These are phyloP conservation scores for Diplodia sapinea DNA, from an alignment of 2,329 filamentous ascomycete species.

Conservation along the genomic window DNA sequence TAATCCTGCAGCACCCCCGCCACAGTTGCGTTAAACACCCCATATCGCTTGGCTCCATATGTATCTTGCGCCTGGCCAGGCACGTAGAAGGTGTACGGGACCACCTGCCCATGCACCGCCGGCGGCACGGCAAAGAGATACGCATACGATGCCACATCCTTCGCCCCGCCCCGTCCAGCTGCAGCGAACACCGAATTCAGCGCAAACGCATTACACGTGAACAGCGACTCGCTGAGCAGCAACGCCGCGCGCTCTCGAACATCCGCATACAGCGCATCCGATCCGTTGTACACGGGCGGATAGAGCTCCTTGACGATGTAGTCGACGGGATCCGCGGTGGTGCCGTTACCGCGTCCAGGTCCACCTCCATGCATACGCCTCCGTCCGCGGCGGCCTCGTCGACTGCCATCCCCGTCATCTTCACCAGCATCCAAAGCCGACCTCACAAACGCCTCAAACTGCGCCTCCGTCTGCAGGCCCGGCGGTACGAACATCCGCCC, in stretches of 20 bases:
- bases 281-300: constrained; percentile 49
- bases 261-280: constrained; percentile 53
- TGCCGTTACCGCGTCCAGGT: too few relatives aligned
- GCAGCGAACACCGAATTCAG: constrained; percentile 52
- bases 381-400: too few relatives aligned
- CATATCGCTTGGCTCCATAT: neutral
- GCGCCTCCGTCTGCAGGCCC: too few relatives aligned
- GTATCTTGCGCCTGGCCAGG: constrained; percentile 36
- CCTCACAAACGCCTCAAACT: too few relatives aligned
- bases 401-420: too few relatives aligned
- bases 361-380: too few relatives aligned
- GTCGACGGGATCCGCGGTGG: constrained; percentile 39
- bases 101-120: constrained; percentile 59
- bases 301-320: constrained; percentile 56
- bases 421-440: too few relatives aligned
- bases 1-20: constrained; percentile 54
- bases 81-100: constrained; percentile 60
- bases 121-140: constrained; percentile 62
- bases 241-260: constrained; percentile 52
- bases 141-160: constrained; percentile 38
- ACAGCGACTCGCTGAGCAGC: constrained; percentile 53
- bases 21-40: constrained; percentile 41
- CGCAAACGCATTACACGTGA: constrained; percentile 60
- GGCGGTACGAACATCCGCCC: too few relatives aligned
- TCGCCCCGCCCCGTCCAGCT: too few relatives aligned